These are phyloP conservation scores for Helicostylum pulchrum DNA, from an alignment of 192 early-diverging fungal genomes.

Conservation along the genomic window DNA sequence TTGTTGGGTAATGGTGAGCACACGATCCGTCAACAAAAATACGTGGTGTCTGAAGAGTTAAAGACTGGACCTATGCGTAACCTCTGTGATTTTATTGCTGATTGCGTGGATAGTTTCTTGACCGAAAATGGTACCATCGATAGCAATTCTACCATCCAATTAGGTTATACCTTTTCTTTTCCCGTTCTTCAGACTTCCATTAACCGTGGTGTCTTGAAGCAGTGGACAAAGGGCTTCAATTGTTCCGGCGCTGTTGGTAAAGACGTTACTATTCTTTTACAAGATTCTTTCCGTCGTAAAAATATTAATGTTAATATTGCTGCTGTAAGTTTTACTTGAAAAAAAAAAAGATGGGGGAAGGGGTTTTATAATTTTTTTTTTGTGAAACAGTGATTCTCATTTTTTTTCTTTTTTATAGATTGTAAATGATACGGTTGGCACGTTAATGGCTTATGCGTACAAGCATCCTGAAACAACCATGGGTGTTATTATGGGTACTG, in stretches of 20 bases:
- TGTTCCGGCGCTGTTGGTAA: slow-evolving; percentile 70
- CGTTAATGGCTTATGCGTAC: slow-evolving; percentile 84
- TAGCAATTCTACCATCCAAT: slow-evolving; percentile 35
- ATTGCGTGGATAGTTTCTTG: slow-evolving; percentile 76
- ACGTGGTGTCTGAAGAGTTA: slow-evolving; percentile 61
- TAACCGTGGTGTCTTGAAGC: slow-evolving; percentile 62
- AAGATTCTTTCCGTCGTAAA: slow-evolving; percentile 74
- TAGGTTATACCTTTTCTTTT: slow-evolving; percentile 98
- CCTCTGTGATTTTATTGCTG: slow-evolving; percentile 84
- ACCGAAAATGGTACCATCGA: slow-evolving; percentile 55
- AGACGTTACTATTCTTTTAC: slow-evolving; percentile 71
- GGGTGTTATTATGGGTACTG: slow-evolving; percentile 93
- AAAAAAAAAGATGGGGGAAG: neutral
- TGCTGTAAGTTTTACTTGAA: slow-evolving; percentile 26
- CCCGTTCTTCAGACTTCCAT: slow-evolving; percentile 82
- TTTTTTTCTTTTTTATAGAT: slow-evolving; percentile 39
- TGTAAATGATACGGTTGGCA: slow-evolving; percentile 97
- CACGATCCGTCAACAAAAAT: slow-evolving; percentile 77
- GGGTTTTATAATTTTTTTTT: neutral
- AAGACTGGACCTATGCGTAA: slow-evolving; percentile 54
- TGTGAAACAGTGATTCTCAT: neutral
- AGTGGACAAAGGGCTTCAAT: slow-evolving; percentile 91
- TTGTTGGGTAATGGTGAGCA: slow-evolving; percentile 73
- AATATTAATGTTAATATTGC: slow-evolving; percentile 67
- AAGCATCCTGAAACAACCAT: slow-evolving; percentile 72